A percentile compares a stretch with the other conserved stretches of the same genome.
phyloP scores from a whole-genome alignment of 306 rosid species.

The Glycyrrhiza uralensis region DNA sequence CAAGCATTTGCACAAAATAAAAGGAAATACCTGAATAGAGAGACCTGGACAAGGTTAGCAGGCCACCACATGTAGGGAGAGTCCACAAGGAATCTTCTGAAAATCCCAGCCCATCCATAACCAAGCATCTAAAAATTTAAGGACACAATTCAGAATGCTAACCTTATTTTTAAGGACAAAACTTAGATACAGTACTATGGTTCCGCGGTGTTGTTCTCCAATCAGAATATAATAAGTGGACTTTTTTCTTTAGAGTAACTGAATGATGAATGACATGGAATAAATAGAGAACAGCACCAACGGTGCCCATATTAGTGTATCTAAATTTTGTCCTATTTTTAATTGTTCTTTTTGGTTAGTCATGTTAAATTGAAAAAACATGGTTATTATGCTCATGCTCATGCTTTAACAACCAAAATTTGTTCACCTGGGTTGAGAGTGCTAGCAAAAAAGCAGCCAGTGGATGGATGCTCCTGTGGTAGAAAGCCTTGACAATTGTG shows the following conservation, averaged over 20 bases:
- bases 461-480: constrained; percentile 52
- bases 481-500: constrained; percentile 83
- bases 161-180: too few species aligned
- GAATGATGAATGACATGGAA: too few species aligned
- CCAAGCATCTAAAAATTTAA: constrained; percentile 72
- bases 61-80: constrained; percentile 99
- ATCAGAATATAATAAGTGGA: too few species aligned
- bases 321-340: too few species aligned
- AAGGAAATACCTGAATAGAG: constrained; percentile 65
- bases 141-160: too few species aligned
- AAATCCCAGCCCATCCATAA: constrained; percentile 94
- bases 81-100: constrained; percentile 75
- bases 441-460: constrained; percentile 65
- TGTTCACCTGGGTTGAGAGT: constrained; percentile 68
- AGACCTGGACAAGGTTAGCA: constrained; percentile 72
- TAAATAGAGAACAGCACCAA: too few species aligned
- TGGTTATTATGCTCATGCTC: too few species aligned
- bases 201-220: too few species aligned
- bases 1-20: neutral
- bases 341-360: neutral
- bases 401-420: neutral
- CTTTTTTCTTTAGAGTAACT: too few species aligned
- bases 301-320: too few species aligned
- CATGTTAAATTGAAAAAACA: neutral
- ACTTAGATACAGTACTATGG: too few species aligned